Percentiles rank a stretch among this genome's conserved stretches.
Conservation (phyloP, 345 rosid genomes). For the Hevea brasiliensis region DNA sequence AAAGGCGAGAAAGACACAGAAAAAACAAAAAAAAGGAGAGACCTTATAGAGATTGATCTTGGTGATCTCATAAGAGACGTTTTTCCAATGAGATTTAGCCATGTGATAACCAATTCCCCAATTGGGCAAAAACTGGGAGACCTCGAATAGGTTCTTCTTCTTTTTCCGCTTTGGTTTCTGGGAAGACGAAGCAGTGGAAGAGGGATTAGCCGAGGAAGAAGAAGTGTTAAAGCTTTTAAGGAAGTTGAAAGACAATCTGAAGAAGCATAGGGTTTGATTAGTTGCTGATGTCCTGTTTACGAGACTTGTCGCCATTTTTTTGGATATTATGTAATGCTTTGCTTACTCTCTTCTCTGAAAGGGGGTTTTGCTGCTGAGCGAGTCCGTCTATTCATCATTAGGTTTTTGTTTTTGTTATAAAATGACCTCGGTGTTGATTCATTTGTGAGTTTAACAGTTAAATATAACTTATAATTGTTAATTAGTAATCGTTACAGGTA, state of each 20-base stretch:
- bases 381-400: too few species aligned
- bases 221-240: constrained; percentile 48
- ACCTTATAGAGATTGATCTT: constrained; percentile 97
- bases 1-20: not conserved
- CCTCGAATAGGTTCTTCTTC: constrained; percentile 96
- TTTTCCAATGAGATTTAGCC: constrained; percentile 96
- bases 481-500: not conserved
- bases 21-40: not conserved
- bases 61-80: constrained; percentile 83
- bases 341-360: not conserved
- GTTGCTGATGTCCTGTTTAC: constrained; percentile 1
- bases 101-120: constrained; percentile 93
- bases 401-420: too few species aligned
- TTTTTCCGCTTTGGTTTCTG: constrained; percentile 55
- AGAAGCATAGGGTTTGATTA: constrained; percentile 5
- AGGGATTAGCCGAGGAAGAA: constrained; percentile 27
- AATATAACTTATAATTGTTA: not conserved
- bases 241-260: constrained; percentile 38
- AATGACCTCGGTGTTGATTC: too few species aligned
- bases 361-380: not conserved
- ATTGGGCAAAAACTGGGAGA: constrained; percentile 84
- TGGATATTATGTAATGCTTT: not conserved
- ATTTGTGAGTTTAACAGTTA: too few species aligned
- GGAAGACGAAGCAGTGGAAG: constrained; percentile 20
- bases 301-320: constrained; percentile 7